Percentiles rank a stretch among this genome's conserved stretches.
phyloP scores from a whole-genome alignment of 352 stramenopile genomes.

The Peronospora destructor region DNA sequence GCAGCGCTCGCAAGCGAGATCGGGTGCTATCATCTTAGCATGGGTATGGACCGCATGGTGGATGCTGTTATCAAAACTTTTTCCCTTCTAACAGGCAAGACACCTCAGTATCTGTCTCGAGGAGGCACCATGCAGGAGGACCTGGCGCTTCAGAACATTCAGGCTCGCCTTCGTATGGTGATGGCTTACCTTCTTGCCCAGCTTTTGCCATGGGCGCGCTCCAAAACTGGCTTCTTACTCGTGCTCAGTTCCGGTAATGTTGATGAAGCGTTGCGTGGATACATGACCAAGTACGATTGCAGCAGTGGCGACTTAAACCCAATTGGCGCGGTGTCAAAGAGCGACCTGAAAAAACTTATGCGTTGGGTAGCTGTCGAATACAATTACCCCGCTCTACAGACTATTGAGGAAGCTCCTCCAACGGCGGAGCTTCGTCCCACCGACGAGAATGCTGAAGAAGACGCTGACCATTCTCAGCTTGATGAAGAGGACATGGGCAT shows the following conservation, averaged over 20 bases:
- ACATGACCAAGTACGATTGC: conserved; percentile 99
- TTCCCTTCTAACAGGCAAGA: conserved; percentile 78
- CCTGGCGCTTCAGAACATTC: conserved; percentile 98
- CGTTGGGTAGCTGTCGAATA: conserved; percentile 87
- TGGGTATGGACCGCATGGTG: conserved; percentile 95
- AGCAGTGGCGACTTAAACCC: conserved; percentile 97
- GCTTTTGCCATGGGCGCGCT: conserved; percentile 96
- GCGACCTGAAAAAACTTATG: conserved; percentile 96
- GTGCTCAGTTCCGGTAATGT: conserved; percentile 98
- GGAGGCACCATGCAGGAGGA: conserved; percentile 92
- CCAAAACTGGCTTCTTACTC: conserved; percentile 92
- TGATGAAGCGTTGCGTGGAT: conserved; percentile 95
- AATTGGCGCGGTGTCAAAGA: conserved; percentile 94
- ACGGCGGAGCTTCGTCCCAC: conserved; percentile 95
- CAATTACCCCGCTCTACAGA: conserved; percentile 85
- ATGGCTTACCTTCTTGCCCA: conserved; percentile 97
- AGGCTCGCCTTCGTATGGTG: conserved; percentile 97
- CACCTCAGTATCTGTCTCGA: conserved; percentile 80
- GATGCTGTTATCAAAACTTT: conserved; percentile 80
- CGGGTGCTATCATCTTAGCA: conserved; percentile 92
- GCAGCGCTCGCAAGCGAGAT: conserved; percentile 87
- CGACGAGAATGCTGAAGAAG: conserved; percentile 48
- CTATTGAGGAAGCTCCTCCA: conserved; percentile 91
- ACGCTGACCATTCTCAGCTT: conserved; percentile 87
- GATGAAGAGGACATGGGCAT: conserved; percentile 99